Base-by-base conservation (phyloP, 108 stramenopile species). In the Nitzschia inconspicua region DNA sequence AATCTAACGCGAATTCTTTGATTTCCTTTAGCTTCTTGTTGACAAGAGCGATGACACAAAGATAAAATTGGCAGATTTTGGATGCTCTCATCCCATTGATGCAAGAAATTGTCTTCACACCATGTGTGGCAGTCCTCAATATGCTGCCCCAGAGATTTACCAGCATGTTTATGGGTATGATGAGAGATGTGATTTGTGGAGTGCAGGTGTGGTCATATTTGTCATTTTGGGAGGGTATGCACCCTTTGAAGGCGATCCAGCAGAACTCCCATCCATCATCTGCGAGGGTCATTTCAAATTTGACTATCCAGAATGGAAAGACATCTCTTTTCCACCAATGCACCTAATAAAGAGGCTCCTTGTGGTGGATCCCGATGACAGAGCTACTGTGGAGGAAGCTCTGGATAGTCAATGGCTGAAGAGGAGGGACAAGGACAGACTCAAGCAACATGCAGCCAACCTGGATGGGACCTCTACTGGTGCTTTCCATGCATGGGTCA, bases 31-130 rank as follows among this genome's bases (percentile, higher is more conserved):
- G n/a, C n/a, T n/a, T n/a, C 76, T 90, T 11, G 47, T 46, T 37
- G 71, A 36, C 53, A n/a, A 49, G 1, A 2, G 61, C 10, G 79
- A 89, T 51, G 84, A 94, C 54, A 73, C 79, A 2, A 18, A 35
- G 6, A 78, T 95, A 44, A 93, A 93, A 60, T 49, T 95, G 26
- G 86, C 84, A 14, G 94, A 95, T 66, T 95, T 95, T 77, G 94
- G 91, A 2, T 88, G 89, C 42, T 78, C 88, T 16, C 51, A 80
- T 44, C 48, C 47, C 32, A 19, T 65, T 22, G 48, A 66, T 25
- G 66, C 73, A 27, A 46, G 61, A 25, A 60, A 70, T 13, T 72
- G 67, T 27, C 82, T 88, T 13, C 46, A 43, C 14, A 82, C 81
- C n/a, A 73, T 84, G 18, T 85, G 83, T 57, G 93, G 93, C 0